These are phyloP conservation scores for Lavandula angustifolia DNA, from an alignment of 257 asterid genomes.

Conservation along the genomic window DNA sequence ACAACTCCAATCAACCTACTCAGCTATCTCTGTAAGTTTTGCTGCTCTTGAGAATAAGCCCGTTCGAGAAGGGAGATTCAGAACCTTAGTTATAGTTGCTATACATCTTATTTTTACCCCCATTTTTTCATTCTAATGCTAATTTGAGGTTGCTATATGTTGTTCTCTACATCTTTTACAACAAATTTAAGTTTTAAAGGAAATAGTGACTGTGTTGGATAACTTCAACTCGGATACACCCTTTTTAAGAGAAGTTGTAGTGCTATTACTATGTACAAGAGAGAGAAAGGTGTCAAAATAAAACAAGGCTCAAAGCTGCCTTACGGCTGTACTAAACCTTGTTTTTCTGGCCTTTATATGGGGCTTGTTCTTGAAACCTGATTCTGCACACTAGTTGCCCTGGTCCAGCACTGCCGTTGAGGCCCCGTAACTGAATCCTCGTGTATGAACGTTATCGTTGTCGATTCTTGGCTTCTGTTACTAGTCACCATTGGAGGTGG, in stretches of 20 bases:
- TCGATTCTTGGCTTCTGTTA: constrained; percentile 54
- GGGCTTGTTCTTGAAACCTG: constrained; percentile 97
- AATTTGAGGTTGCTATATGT: too few species aligned
- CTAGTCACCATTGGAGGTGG: constrained; percentile 59
- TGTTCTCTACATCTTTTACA: too few species aligned
- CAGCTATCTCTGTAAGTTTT: constrained; percentile 16
- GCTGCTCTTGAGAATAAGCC: too few species aligned
- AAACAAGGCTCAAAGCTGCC: constrained; percentile 20
- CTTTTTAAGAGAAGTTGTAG: not conserved
- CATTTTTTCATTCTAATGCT: too few species aligned
- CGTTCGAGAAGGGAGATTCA: too few species aligned
- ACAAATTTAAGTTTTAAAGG: too few species aligned
- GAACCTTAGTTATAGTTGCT: too few species aligned
- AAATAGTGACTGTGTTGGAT: too few species aligned
- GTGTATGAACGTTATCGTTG: constrained; percentile 62
- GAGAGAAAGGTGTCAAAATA: constrained; percentile 19
- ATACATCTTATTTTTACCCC: too few species aligned
- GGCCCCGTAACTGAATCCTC: constrained; percentile 50
- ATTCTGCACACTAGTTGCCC: constrained; percentile 62
- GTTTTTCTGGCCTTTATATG: constrained; percentile 35
- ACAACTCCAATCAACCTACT: too few species aligned
- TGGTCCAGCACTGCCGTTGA: constrained; percentile 62
- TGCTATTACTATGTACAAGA: constrained; percentile 24
- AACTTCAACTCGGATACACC: too few species aligned
- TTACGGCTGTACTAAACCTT: constrained; percentile 21